phyloP scores from a whole-genome alignment of 2,329 filamentous ascomycete species.

The Celoporthe dispersa region DNA sequence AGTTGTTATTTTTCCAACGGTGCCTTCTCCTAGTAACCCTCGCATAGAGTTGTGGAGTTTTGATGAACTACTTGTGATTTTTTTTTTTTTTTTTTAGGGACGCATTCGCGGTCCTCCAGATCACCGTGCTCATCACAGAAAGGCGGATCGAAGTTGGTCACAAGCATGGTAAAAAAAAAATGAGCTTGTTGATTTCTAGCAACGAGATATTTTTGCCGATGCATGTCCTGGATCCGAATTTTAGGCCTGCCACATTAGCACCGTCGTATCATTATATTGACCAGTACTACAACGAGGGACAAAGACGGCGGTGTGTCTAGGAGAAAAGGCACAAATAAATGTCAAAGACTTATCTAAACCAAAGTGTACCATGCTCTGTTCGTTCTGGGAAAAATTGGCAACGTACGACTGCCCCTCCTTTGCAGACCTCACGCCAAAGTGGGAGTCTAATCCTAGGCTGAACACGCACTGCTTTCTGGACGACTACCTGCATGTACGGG shows the following conservation, averaged over 20 bases:
- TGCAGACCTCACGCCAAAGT: constrained; percentile 46
- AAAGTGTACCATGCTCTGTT: not conserved
- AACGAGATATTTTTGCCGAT: not conserved
- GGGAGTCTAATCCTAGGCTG: constrained; percentile 56
- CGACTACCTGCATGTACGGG: constrained; percentile 45
- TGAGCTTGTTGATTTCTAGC: not conserved
- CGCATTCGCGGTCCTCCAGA: not conserved
- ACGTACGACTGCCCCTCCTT: constrained; percentile 37
- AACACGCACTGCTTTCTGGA: constrained; percentile 75
- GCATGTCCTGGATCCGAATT: not conserved
- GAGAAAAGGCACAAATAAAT: not conserved
- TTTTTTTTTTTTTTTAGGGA: not conserved
- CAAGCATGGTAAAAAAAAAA: not conserved
- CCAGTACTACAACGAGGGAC: not conserved
- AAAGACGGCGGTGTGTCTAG: too few relatives aligned
- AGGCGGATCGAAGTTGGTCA: not conserved
- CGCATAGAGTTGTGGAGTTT: not conserved
- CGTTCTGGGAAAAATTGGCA: constrained; percentile 44
- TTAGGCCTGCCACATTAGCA: not conserved
- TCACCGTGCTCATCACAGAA: not conserved
- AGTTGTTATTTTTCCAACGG: not conserved
- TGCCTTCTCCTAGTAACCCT: not conserved
- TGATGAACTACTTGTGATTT: not conserved
- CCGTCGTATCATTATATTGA: not conserved
- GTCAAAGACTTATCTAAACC: not conserved